Evolutionary conservation across 1,284 basidiomycete genomes (phyloP), one percentile per base, ranked within the genome.

Genomic region (Gymnopus androsaceus): DNA sequence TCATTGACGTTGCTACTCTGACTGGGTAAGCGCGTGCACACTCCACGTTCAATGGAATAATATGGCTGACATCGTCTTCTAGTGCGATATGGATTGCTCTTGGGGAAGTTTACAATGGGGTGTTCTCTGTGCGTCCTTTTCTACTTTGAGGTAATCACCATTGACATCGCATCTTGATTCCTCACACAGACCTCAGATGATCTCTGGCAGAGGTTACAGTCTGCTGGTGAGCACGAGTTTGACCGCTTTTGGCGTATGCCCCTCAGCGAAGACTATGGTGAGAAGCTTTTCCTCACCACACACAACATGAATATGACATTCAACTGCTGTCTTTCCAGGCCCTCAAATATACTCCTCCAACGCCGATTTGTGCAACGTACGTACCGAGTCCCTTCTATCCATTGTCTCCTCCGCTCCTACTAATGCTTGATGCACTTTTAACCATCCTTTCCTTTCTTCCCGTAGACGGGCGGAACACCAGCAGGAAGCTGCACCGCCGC

Each of bases 201-300:
- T 19, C 83, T 93, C 27, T 95, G 92, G 92, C 67, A 82, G 42
- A 77, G 84, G 59, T 80, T 95, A 9, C 76, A 85, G 62, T 74
- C 68, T 1, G 92, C 93, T 1, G 91, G 91, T 15, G 80, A 84
- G 69, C 71, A 75, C 9, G 91, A 93, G 66, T 81, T 87, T 65
- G 91, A 94, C 70, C 82, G 87, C 41, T 86, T 93, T 77, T 92
- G 90, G 90, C 82, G 89, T 49, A 86, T 92, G 87, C 92, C 85
- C 36, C 78, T 95, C 58, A 85, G 88, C 63, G 90, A 94, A 55
- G 87, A 87, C 55, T 95, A 81, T 64, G 83, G 51, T n/a, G n/a
- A n/a, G n/a, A n/a, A n/a, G n/a, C n/a, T n/a, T n/a, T n/a, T n/a
- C n/a, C n/a, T n/a, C n/a, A n/a, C n/a, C n/a, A n/a, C n/a, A n/a